Percentiles rank a stretch among this genome's conserved stretches.
Evolutionary conservation across 805 yeast species (phyloP).

Genomic region (Cyberlindnera subsufficiens): DNA sequence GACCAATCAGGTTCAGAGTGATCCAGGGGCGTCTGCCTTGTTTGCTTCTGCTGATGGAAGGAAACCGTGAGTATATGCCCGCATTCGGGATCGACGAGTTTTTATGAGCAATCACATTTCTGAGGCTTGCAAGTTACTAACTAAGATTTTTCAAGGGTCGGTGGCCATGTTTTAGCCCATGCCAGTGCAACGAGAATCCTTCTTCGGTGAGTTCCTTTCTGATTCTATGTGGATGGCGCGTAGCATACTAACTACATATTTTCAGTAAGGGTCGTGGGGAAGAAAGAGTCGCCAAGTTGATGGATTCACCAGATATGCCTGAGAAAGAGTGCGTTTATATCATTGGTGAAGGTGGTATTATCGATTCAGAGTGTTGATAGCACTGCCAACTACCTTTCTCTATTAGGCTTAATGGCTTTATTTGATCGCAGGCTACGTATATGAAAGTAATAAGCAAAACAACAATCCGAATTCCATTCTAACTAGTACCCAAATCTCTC

Average conservation of each 20-base stretch:
- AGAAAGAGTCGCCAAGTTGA: slow-evolving; percentile 72
- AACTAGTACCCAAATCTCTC: slow-evolving; percentile 58
- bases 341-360: slow-evolving; percentile 63
- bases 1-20: slow-evolving; percentile 77
- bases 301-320: slow-evolving; percentile 79
- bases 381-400: neutral
- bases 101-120: no score
- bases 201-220: slow-evolving; percentile 22
- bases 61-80: slow-evolving; percentile 42
- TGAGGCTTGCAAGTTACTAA: slow-evolving; percentile 1
- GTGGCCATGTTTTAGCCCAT: slow-evolving; percentile 79
- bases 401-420: neutral
- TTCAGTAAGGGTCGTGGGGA: slow-evolving; percentile 70
- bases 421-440: no score
- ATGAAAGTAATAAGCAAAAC: neutral
- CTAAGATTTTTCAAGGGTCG: slow-evolving; percentile 32
- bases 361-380: slow-evolving; percentile 37
- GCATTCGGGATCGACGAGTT: no score
- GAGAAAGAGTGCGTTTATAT: slow-evolving; percentile 74
- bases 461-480: neutral
- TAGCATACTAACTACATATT: slow-evolving; percentile 3
- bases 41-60: slow-evolving; percentile 81
- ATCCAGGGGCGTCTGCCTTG: slow-evolving; percentile 75
- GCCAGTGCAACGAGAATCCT: slow-evolving; percentile 74
- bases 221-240: slow-evolving; percentile 9